Percentiles rank a stretch among this genome's conserved stretches.
These are phyloP conservation scores for Tuctoria greenei DNA, from an alignment of 176 grass and related monocot species.

Conservation along the genomic window DNA sequence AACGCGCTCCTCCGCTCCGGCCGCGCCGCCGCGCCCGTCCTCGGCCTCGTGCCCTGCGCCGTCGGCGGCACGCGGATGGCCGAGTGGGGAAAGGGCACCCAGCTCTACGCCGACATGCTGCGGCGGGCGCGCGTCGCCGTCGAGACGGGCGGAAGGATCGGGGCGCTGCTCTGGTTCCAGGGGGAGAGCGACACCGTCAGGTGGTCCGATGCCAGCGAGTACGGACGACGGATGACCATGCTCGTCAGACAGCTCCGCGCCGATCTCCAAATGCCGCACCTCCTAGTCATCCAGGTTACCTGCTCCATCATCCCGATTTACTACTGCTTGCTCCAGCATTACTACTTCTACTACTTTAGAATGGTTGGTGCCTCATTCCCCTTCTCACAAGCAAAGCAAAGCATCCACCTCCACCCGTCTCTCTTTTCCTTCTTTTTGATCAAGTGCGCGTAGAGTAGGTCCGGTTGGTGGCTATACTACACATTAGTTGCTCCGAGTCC, in stretches of 20 bases:
- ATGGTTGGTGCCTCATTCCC: background rate
- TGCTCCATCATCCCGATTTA: no score
- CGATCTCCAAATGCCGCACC: conserved; percentile 61
- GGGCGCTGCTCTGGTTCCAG: conserved; percentile 86
- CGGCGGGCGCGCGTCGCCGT: conserved; percentile 45
- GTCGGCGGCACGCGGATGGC: conserved; percentile 71
- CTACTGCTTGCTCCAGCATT: background rate
- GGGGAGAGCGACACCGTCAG: conserved; percentile 88
- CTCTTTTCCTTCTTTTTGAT: background rate
- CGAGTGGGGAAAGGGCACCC: conserved; percentile 53
- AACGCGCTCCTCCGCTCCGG: conserved; percentile 49
- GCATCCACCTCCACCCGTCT: background rate
- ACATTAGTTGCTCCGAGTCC: no score
- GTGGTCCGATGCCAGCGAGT: conserved; percentile 57
- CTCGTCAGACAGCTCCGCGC: conserved; percentile 56
- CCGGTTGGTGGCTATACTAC: background rate
- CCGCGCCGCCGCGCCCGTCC: background rate
- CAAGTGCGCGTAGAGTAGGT: background rate
- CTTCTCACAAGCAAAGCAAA: background rate
- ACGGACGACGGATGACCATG: conserved; percentile 42
- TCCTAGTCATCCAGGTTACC: conserved; percentile 67
- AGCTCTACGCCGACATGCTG: conserved; percentile 58
- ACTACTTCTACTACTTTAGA: no score
- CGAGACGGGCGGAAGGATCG: conserved; percentile 53
- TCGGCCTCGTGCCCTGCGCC: conserved; percentile 81